Evolutionary conservation across 2,329 filamentous ascomycete species (phyloP).

Genomic region (Raffaelea ambrosiae): DNA sequence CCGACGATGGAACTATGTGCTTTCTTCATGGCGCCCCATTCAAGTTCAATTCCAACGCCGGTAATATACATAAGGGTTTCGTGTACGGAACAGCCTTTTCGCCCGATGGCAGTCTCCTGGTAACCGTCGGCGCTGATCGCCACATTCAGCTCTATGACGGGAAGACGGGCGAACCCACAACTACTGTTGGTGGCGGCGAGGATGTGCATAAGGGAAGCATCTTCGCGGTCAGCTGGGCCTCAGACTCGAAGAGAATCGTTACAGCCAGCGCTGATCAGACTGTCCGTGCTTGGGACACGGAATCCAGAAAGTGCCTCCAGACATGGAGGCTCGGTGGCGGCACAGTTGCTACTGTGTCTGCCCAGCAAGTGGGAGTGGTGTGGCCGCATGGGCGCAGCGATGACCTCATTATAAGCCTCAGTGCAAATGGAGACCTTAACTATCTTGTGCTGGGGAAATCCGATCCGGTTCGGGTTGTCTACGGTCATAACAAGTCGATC

Average conservation of each 20-base stretch:
- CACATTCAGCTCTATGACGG: constrained; percentile 93
- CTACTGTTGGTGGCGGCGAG: constrained; percentile 56
- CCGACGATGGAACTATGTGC: constrained; percentile 81
- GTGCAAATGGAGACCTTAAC: constrained; percentile 79
- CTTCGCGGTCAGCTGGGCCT: constrained; percentile 83
- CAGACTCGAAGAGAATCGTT: constrained; percentile 76
- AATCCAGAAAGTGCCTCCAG: constrained; percentile 66
- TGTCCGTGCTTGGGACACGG: constrained; percentile 87
- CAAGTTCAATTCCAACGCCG: constrained; percentile 82
- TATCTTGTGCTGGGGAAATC: constrained; percentile 70
- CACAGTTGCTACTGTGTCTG: constrained; percentile 54
- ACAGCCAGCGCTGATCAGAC: constrained; percentile 93
- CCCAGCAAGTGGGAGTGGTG: constrained; percentile 93
- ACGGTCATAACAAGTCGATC: constrained; percentile 87
- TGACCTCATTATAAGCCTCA: constrained; percentile 82
- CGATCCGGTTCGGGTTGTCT: constrained; percentile 62
- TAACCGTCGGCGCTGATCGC: constrained; percentile 87
- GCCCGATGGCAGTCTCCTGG: constrained; percentile 72
- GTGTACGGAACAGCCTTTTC: constrained; percentile 84
- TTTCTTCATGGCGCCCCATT: constrained; percentile 94
- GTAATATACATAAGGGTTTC: constrained; percentile 77
- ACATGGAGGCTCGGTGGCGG: constrained; percentile 80
- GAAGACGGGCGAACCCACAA: constrained; percentile 80
- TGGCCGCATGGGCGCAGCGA: constrained; percentile 79
- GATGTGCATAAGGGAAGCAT: constrained; percentile 77